Evolutionary conservation across 257 asterid species (phyloP), one percentile per base, ranked within the genome.

Genomic region (Salvia rosmarinus): DNA sequence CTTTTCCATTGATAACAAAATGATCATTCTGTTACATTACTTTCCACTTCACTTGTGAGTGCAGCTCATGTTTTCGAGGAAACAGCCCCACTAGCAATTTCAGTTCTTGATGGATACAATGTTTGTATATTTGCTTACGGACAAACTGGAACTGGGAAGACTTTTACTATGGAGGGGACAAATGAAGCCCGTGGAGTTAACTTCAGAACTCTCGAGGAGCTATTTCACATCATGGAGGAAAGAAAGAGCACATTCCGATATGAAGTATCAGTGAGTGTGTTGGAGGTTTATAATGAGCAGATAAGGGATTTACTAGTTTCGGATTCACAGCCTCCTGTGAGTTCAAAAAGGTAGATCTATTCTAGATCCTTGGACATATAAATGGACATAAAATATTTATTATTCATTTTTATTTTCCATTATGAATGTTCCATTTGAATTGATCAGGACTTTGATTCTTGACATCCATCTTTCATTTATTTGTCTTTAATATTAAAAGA

Each of bases 271-370:
- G 98, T 91, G 51, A 89, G 97, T 56, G 99, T 91, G 23, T 73
- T 95, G 82, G 99, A 95, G 83, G 98, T 95, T 70, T 95, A 95
- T 71, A 95, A 95, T 72, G 99, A 95, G 84, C 98, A 91, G 78
- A 88, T 95, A 71, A 78, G 96, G 50, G 99, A 91, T 73, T 82
- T 95, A 64, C 80, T 91, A 37, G 87, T 72, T 70, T 73, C 91
- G 63, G 95, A 78, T 76, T 77, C 95, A 12, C 92, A 82, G 77
- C 70, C 90, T 65, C 84, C 82, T 55, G 69, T 59, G 21, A 77
- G 77, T 61, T 51, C 91, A 17, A 90, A 90, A 83, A 90, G 92
- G 98, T 90, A 78, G 47, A 51, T 51, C 32, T 39, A 8, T 9
- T 10, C 2, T 39, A 39, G 44, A 39, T 39, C 12, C 12, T 9